A percentile compares a stretch with the other conserved stretches of the same genome.
Conservation (phyloP, 352 stramenopile species). For the Phytophthora agathidicida region DNA sequence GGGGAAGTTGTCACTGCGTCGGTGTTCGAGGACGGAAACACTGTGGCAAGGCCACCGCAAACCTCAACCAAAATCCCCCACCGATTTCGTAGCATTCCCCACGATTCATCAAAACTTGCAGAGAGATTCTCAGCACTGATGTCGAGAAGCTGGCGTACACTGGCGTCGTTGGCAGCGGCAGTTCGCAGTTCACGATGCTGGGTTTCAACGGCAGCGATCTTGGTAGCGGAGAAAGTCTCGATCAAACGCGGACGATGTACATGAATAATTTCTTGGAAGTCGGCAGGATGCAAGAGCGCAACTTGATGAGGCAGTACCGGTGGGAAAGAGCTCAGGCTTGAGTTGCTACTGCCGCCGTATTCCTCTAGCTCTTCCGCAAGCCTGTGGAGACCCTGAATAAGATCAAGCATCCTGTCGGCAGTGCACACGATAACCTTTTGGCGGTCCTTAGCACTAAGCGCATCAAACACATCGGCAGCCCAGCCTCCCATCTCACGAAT, state of each 20-base stretch:
- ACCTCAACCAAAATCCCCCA: slow-evolving; percentile 24
- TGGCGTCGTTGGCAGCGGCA: slow-evolving; percentile 20
- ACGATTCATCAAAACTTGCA: slow-evolving; percentile 17
- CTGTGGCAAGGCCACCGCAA: slow-evolving; percentile 28
- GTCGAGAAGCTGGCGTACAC: slow-evolving; percentile 19
- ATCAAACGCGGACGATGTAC: slow-evolving; percentile 10
- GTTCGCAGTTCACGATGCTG: slow-evolving; percentile 26
- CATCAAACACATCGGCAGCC: slow-evolving; percentile 26
- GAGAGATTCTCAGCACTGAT: slow-evolving; percentile 5
- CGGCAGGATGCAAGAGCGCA: slow-evolving; percentile 14
- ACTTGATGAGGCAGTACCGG: slow-evolving; percentile 31
- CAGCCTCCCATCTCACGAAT: slow-evolving; percentile 20
- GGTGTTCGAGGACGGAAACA: slow-evolving; percentile 10
- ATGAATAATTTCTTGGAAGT: slow-evolving; percentile 26
- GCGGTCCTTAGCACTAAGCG: slow-evolving; percentile 10
- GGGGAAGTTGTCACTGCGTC: not conserved
- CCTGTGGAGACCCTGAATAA: slow-evolving; percentile 16
- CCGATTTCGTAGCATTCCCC: slow-evolving; percentile 13
- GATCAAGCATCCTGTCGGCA: slow-evolving; percentile 20
- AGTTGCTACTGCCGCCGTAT: slow-evolving; percentile 1
- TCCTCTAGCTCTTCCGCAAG: slow-evolving; percentile 21
- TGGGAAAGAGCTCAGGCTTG: slow-evolving; percentile 23
- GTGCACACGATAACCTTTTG: slow-evolving; percentile 17
- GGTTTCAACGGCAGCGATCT: slow-evolving; percentile 19
- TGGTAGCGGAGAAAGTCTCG: slow-evolving; percentile 16